Percentiles rank a stretch among this genome's conserved stretches.
phyloP scores from a whole-genome alignment of 768 basidiomycete genomes.

The Sporobolomyces roseus region DNA sequence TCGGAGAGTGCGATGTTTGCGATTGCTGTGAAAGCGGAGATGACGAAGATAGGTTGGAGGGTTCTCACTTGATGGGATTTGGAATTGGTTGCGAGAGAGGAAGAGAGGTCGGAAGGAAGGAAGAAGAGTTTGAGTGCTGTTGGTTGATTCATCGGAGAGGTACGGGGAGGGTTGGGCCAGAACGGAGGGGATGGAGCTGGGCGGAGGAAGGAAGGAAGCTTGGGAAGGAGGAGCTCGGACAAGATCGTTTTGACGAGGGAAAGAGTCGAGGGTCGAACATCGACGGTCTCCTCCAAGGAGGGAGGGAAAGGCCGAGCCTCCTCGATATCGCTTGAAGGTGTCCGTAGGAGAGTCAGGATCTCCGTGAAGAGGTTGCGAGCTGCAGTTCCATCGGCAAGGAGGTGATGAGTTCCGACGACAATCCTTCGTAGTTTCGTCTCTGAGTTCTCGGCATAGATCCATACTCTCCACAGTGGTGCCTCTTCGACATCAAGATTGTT shows the following conservation, averaged over 20 bases:
- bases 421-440: background rate
- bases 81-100: background rate
- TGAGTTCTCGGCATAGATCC: background rate
- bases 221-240: background rate
- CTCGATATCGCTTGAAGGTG: background rate
- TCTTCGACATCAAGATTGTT: background rate
- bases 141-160: slow-evolving; percentile 59
- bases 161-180: slow-evolving; percentile 67
- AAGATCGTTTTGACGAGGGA: background rate
- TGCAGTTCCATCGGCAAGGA: slow-evolving; percentile 18
- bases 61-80: slow-evolving; percentile 12
- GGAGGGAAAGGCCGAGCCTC: background rate
- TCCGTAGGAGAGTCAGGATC: background rate
- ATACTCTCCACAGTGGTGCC: slow-evolving; percentile 21
- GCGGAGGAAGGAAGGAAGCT: slow-evolving; percentile 29
- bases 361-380: slow-evolving; percentile 24
- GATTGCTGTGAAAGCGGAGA: slow-evolving; percentile 7
- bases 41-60: slow-evolving; percentile 40
- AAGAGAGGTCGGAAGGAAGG: background rate
- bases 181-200: slow-evolving; percentile 57
- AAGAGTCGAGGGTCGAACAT: background rate
- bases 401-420: slow-evolving; percentile 8
- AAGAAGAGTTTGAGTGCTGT: slow-evolving; percentile 1
- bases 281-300: slow-evolving; percentile 2
- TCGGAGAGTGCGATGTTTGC: slow-evolving; percentile 44